phyloP scores from a whole-genome alignment of 371 early-diverging fungal genomes.

The Saksenaea vasiformis region DNA sequence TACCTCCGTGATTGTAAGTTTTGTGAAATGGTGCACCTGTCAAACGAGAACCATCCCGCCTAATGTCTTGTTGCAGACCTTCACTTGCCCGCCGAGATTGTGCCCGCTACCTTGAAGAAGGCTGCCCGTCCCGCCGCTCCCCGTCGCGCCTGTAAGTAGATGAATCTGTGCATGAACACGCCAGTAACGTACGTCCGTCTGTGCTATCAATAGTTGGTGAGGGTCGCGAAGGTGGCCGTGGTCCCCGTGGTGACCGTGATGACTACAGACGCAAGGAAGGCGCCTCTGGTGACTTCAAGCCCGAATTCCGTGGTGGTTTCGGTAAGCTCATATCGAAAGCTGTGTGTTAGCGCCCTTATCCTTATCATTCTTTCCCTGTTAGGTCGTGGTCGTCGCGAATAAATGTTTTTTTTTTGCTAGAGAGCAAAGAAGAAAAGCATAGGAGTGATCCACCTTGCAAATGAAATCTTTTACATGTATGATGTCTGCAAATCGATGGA shows the following conservation, averaged over 20 bases:
- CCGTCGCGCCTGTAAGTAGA: conserved; percentile 62
- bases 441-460: neutral
- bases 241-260: conserved; percentile 75
- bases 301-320: conserved; percentile 91
- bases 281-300: conserved; percentile 90
- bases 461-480: neutral
- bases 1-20: conserved; percentile 90
- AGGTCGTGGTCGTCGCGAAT: conserved; percentile 55
- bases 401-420: conserved; percentile 21
- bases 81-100: conserved; percentile 95
- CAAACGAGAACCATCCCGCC: neutral
- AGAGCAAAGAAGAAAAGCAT: neutral
- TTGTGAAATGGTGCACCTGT: neutral
- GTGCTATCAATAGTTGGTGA: conserved; percentile 31
- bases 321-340: conserved; percentile 40
- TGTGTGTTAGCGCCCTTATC: neutral
- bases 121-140: conserved; percentile 74
- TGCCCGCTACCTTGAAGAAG: conserved; percentile 97
- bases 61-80: conserved; percentile 55
- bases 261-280: conserved; percentile 94
- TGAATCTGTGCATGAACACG: neutral
- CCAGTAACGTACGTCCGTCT: neutral
- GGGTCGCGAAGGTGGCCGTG: conserved; percentile 59
- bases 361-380: neutral
- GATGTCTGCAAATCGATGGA: neutral